A percentile compares a stretch with the other conserved stretches of the same genome.
Conservation (phyloP, 352 stramenopile species). For the Globisporangium recalcitrans region DNA sequence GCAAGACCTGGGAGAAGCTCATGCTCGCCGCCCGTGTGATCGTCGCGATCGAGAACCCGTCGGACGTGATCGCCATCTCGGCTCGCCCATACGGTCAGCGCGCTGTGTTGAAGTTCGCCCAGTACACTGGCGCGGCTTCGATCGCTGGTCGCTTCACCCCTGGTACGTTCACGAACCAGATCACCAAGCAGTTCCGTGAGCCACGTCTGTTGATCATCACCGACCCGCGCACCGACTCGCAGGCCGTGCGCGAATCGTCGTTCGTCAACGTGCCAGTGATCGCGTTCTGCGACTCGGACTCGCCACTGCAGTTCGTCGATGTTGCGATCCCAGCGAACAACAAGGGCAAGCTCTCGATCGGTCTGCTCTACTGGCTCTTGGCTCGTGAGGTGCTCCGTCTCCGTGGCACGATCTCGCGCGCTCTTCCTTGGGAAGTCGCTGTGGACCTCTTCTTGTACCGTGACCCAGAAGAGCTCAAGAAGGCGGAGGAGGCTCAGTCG, state of each 20-base stretch:
- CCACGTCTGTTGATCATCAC: slow-evolving; percentile 99
- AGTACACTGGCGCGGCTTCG: slow-evolving; percentile 97
- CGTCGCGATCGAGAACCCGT: slow-evolving; percentile 99
- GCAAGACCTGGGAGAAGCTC: slow-evolving; percentile 99
- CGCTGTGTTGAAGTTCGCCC: slow-evolving; percentile 99
- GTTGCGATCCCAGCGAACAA: slow-evolving; percentile 99
- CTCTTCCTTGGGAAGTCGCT: slow-evolving; percentile 95
- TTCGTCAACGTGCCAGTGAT: slow-evolving; percentile 99
- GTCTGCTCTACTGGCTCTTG: slow-evolving; percentile 99
- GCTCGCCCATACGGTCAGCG: slow-evolving; percentile 98
- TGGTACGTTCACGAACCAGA: slow-evolving; percentile 99
- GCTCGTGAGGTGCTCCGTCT: slow-evolving; percentile 98
- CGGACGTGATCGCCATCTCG: slow-evolving; percentile 99
- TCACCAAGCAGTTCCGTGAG: slow-evolving; percentile 99
- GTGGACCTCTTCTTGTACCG: slow-evolving; percentile 99
- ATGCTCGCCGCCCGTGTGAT: slow-evolving; percentile 99
- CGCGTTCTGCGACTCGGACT: slow-evolving; percentile 99
- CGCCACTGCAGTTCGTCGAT: slow-evolving; percentile 98
- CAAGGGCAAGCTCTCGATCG: slow-evolving; percentile 99
- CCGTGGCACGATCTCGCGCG: slow-evolving; percentile 93
- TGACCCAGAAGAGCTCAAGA: slow-evolving; percentile 99
- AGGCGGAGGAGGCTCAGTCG: slow-evolving; percentile 95
- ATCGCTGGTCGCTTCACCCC: slow-evolving; percentile 99
- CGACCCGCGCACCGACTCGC: slow-evolving; percentile 97
- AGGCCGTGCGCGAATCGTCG: slow-evolving; percentile 96